These are phyloP conservation scores for Rhodomyrtus tomentosa DNA, from an alignment of 345 rosid species.

Conservation along the genomic window DNA sequence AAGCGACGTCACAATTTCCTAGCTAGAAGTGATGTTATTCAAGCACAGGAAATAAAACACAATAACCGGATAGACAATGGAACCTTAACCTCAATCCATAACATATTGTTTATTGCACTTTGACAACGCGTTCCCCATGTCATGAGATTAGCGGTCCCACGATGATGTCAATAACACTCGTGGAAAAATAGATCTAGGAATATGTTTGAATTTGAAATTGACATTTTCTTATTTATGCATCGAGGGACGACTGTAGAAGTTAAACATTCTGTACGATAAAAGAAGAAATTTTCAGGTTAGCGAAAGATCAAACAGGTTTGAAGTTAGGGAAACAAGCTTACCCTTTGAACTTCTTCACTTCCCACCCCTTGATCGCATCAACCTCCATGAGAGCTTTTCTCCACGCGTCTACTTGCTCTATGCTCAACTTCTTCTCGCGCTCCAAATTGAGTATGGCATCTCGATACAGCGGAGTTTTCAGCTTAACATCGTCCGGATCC, in stretches of 20 bases:
- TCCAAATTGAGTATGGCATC: neutral
- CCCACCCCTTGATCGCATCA: neutral
- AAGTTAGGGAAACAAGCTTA: neutral
- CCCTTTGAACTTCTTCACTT: neutral
- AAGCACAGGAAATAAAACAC: neutral
- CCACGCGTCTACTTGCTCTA: neutral
- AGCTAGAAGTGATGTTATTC: neutral
- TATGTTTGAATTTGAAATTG: neutral
- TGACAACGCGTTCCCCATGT: neutral
- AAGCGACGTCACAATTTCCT: neutral
- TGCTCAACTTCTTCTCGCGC: neutral
- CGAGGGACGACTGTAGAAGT: neutral
- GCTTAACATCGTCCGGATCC: neutral
- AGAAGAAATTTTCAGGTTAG: neutral
- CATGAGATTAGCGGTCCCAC: neutral
- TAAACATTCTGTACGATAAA: neutral
- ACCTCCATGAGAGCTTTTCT: neutral
- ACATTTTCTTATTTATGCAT: neutral
- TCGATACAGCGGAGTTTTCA: neutral
- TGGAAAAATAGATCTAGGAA: neutral
- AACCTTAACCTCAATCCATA: neutral
- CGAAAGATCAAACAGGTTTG: neutral
- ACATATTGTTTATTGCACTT: rapidly evolving
- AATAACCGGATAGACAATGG: neutral
- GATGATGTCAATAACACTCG: no score